Evolutionary conservation across 164 flowering plant species (phyloP).

Genomic region (Dillenia suffruticosa): DNA sequence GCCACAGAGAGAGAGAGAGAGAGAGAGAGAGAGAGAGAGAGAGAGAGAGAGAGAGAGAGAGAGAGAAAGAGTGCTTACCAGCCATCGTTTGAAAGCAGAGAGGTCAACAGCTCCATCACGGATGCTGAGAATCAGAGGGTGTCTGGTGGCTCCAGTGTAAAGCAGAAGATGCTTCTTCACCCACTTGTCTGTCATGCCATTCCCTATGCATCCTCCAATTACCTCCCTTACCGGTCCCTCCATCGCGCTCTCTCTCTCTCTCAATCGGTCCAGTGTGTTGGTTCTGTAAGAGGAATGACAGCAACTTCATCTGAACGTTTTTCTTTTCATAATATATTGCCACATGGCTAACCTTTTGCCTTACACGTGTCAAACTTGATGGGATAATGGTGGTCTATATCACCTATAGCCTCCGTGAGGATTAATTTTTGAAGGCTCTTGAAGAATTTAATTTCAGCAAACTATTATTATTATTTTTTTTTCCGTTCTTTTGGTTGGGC

Average conservation of each 20-base stretch:
- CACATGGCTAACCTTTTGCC: no score
- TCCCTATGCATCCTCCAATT: neutral
- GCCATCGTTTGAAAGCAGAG: constrained; percentile 79
- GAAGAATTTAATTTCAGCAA: no score
- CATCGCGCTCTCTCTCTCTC: constrained; percentile 13
- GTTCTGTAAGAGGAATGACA: no score
- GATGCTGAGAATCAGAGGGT: constrained; percentile 68
- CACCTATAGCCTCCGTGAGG: no score
- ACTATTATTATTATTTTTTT: no score
- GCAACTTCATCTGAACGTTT: no score
- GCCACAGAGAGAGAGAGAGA: neutral
- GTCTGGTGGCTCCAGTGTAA: constrained; percentile 60
- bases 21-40: neutral
- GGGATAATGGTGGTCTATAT: no score
- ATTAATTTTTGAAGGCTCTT: no score
- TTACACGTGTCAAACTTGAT: no score
- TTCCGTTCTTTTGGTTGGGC: no score
- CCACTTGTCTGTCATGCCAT: constrained; percentile 47
- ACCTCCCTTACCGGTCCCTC: constrained; percentile 1
- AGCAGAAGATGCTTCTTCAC: constrained; percentile 44
- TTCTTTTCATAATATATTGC: no score
- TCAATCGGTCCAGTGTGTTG: constrained; percentile 32
- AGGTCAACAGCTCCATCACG: constrained; percentile 63
- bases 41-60: neutral
- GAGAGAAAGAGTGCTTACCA: constrained; percentile 31